Evolutionary conservation across 1,284 basidiomycete genomes (phyloP).

Genomic region (Malassezia brasiliensis): DNA sequence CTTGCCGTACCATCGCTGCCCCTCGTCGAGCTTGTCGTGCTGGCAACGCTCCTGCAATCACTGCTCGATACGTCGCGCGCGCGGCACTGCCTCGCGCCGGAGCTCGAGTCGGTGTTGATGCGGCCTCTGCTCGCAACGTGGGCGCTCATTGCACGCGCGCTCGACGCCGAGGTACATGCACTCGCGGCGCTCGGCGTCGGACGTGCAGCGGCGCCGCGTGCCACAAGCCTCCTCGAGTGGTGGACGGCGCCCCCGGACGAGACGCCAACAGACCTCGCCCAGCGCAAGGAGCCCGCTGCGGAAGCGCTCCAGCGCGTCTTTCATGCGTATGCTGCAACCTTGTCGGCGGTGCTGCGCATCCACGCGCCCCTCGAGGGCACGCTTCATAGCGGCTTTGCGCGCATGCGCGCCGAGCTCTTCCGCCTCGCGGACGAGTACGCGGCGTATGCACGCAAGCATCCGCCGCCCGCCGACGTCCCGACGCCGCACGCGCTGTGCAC

Average conservation of each 20-base stretch:
- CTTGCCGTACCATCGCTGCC: constrained; percentile 13
- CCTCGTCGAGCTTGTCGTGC: constrained; percentile 26
- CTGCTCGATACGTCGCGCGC: constrained; percentile 16
- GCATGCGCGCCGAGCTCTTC: constrained; percentile 11
- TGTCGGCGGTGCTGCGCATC: not conserved
- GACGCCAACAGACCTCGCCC: constrained; percentile 9
- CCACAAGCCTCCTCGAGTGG: constrained; percentile 3
- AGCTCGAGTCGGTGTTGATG: constrained; percentile 29
- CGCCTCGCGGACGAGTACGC: constrained; percentile 14
- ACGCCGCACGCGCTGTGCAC: constrained; percentile 1
- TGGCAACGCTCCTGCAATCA: constrained; percentile 24
- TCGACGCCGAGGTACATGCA: constrained; percentile 30
- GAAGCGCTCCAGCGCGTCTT: constrained; percentile 4
- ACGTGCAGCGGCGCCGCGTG: not conserved
- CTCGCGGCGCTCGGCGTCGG: constrained; percentile 12
- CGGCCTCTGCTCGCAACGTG: constrained; percentile 32
- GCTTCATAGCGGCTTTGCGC: constrained; percentile 1
- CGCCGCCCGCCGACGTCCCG: not conserved
- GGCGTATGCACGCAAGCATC: not conserved
- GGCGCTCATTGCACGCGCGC: constrained; percentile 26
- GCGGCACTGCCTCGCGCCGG: constrained; percentile 20
- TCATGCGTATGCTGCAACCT: not conserved
- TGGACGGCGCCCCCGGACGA: not conserved
- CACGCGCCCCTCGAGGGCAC: not conserved
- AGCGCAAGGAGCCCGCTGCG: too few relatives aligned